These are phyloP conservation scores for Calonectria hongkongensis DNA, from an alignment of 2,329 filamentous ascomycete genomes.

Conservation along the genomic window DNA sequence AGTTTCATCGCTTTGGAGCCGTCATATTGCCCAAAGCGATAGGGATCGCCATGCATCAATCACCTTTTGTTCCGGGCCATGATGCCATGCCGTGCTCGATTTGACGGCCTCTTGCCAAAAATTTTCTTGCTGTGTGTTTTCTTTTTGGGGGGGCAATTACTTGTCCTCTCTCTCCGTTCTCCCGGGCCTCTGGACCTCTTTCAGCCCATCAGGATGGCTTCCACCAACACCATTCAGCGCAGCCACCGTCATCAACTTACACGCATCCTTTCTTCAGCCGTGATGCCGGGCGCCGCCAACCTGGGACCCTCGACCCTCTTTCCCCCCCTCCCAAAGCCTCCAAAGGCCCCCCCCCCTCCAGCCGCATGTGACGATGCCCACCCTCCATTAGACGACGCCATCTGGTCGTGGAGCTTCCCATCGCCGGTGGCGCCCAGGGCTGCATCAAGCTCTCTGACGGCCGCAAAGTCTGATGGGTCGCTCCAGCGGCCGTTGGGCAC, in stretches of 20 bases:
- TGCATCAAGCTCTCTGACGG: constrained; percentile 33
- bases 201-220: neutral
- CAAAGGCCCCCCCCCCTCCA: neutral
- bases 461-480: constrained; percentile 28
- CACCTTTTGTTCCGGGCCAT: neutral
- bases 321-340: neutral
- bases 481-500: constrained; percentile 39
- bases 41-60: constrained; percentile 9
- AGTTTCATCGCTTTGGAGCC: constrained; percentile 20
- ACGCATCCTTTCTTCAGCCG: constrained; percentile 4
- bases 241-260: constrained; percentile 29
- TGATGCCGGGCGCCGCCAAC: constrained; percentile 15
- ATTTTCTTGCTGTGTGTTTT: neutral
- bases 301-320: neutral
- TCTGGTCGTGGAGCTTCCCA: constrained; percentile 28
- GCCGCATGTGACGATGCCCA: constrained; percentile 41
- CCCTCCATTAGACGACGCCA: constrained; percentile 27
- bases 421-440: constrained; percentile 33
- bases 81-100: constrained; percentile 11
- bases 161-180: too few species aligned
- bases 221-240: neutral
- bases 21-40: constrained; percentile 29
- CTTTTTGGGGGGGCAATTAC: neutral
- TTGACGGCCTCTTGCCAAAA: neutral
- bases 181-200: neutral